Percentiles rank a stretch among this genome's conserved stretches.
Evolutionary conservation across 2,329 filamentous ascomycete species (phyloP).

Genomic region (Monosporascus sp.): DNA sequence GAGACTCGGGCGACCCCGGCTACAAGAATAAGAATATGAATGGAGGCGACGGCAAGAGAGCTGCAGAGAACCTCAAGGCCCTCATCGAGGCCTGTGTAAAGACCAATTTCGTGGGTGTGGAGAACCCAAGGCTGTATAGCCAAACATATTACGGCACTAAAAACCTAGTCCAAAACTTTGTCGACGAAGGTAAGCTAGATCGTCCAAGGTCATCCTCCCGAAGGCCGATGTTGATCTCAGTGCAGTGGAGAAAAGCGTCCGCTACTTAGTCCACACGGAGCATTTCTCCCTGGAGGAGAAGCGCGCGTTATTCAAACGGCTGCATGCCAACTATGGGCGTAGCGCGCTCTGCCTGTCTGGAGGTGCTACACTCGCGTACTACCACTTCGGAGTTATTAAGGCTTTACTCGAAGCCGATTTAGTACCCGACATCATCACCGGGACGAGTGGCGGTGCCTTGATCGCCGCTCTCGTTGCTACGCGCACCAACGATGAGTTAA

Average conservation of each 20-base stretch:
- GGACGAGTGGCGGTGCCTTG: constrained; percentile 89
- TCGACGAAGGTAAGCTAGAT: constrained; percentile 67
- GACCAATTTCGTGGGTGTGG: constrained; percentile 93
- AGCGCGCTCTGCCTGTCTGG: constrained; percentile 91
- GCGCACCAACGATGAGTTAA: constrained; percentile 85
- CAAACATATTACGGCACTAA: constrained; percentile 99
- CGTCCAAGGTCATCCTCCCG: background rate
- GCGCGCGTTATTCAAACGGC: constrained; percentile 75
- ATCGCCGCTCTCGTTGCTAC: constrained; percentile 85
- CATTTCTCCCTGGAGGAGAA: constrained; percentile 70
- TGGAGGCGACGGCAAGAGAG: constrained; percentile 34
- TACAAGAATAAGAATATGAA: constrained; percentile 33
- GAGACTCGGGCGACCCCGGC: constrained; percentile 22
- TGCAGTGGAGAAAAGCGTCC: constrained; percentile 59
- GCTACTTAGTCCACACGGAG: constrained; percentile 62
- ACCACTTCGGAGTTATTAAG: constrained; percentile 90
- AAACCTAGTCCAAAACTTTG: constrained; percentile 80
- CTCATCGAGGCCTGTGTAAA: constrained; percentile 89
- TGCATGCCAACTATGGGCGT: constrained; percentile 85
- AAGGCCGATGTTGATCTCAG: background rate
- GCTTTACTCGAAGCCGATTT: constrained; percentile 81
- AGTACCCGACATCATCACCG: constrained; percentile 90
- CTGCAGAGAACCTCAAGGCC: constrained; percentile 69
- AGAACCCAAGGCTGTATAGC: constrained; percentile 91
- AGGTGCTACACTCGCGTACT: constrained; percentile 91